phyloP scores from a whole-genome alignment of 2,329 filamentous ascomycete species.

The Exophiala sp. region DNA sequence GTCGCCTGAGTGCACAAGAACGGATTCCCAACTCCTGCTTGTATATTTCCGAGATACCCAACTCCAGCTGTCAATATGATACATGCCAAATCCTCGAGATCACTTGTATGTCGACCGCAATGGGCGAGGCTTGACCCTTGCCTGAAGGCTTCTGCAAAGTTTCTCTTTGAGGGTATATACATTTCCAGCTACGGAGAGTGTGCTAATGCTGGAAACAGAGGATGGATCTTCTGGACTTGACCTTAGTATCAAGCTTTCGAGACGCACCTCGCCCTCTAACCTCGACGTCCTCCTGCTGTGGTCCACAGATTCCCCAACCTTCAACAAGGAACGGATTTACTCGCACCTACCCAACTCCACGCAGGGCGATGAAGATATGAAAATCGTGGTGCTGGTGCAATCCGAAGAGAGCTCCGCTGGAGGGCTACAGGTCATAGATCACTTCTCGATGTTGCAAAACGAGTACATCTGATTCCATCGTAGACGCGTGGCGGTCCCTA shows the following conservation, averaged over 20 bases:
- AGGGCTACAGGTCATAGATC: not conserved
- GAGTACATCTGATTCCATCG: not conserved
- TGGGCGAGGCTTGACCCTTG: conserved; percentile 32
- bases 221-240: conserved; percentile 1
- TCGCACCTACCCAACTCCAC: not conserved
- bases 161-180: conserved; percentile 32
- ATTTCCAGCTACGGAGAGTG: not conserved
- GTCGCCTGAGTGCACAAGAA: not conserved
- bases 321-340: not conserved
- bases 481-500: not conserved
- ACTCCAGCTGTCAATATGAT: conserved; percentile 14
- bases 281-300: conserved; percentile 16
- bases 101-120: conserved; percentile 36
- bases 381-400: conserved; percentile 8
- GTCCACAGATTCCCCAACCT: conserved; percentile 3
- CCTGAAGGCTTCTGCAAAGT: conserved; percentile 22
- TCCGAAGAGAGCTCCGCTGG: not conserved
- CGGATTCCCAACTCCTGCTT: not conserved
- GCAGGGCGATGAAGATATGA: not conserved
- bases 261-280: not conserved
- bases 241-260: conserved; percentile 7
- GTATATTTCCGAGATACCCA: conserved; percentile 12
- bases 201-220: conserved; percentile 12
- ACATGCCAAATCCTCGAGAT: conserved; percentile 38
- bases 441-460: conserved; percentile 6